A percentile compares a stretch with the other conserved stretches of the same genome.
These are phyloP conservation scores for Ambispora gerdemannii DNA, from an alignment of 192 early-diverging fungal species.

Conservation along the genomic window DNA sequence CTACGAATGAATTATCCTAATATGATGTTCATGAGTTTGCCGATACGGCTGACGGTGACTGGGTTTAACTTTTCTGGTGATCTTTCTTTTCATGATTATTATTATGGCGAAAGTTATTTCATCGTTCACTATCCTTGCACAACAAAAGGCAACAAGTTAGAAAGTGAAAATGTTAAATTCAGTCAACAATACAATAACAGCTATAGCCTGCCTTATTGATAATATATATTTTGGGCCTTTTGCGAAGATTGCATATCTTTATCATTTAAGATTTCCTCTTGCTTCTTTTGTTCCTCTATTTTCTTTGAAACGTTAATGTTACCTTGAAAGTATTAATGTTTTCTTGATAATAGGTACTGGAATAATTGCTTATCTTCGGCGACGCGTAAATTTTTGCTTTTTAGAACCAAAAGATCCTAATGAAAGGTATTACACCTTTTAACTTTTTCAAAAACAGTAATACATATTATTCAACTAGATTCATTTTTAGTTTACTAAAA, in stretches of 20 bases:
- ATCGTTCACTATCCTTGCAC: too few species aligned
- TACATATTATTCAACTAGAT: slow-evolving; percentile 5
- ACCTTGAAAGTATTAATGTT: too few species aligned
- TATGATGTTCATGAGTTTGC: slow-evolving; percentile 68
- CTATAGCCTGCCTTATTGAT: too few species aligned
- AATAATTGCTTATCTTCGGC: slow-evolving; percentile 62
- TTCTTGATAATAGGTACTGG: slow-evolving; percentile 46
- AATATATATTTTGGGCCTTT: too few species aligned
- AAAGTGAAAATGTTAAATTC: too few species aligned
- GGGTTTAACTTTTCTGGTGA: slow-evolving; percentile 65
- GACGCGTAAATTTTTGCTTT: slow-evolving; percentile 70
- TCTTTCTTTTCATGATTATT: neutral
- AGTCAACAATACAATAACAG: too few species aligned
- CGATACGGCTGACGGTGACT: slow-evolving; percentile 65
- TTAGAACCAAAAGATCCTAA: slow-evolving; percentile 58
- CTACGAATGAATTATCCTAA: slow-evolving; percentile 75
- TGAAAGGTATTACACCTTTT: slow-evolving; percentile 46
- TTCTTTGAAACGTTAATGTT: too few species aligned
- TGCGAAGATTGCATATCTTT: too few species aligned
- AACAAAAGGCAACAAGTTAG: too few species aligned
- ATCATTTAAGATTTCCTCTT: too few species aligned
- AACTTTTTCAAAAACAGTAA: neutral
- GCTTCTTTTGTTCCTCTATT: too few species aligned
- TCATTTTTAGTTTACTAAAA: slow-evolving; percentile 45
- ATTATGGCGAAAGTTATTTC: too few species aligned